These are phyloP conservation scores for Nepenthes gracilis DNA, from an alignment of 148 eudicot species.

Conservation along the genomic window DNA sequence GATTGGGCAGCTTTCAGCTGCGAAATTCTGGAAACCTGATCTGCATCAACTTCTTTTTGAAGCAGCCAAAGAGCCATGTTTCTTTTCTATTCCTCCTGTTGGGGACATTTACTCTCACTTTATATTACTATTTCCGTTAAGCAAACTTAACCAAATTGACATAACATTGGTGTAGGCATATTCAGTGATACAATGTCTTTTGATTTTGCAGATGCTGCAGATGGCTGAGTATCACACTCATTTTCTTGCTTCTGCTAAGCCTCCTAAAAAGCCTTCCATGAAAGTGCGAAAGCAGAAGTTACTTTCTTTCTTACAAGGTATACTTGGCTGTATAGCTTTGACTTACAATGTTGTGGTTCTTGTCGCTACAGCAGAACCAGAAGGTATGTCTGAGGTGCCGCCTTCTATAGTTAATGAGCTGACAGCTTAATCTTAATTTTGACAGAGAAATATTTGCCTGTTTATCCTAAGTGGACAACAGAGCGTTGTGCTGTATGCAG, in stretches of 20 bases:
- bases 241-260: slow-evolving; percentile 50
- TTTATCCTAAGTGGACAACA: slow-evolving; percentile 92
- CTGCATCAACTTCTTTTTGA: too few species aligned
- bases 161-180: background rate
- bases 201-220: slow-evolving; percentile 73
- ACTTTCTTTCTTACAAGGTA: slow-evolving; percentile 86
- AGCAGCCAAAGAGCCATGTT: too few species aligned
- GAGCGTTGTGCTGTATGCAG: slow-evolving; percentile 99
- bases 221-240: slow-evolving; percentile 84
- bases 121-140: too few species aligned
- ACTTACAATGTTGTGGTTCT: background rate
- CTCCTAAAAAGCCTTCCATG: slow-evolving; percentile 71
- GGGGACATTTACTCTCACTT: too few species aligned
- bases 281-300: slow-evolving; percentile 86
- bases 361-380: too few species aligned
- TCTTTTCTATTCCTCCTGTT: too few species aligned
- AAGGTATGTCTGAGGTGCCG: too few species aligned
- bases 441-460: slow-evolving; percentile 87
- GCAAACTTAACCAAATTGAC: too few species aligned
- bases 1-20: too few species aligned
- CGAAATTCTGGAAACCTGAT: too few species aligned
- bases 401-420: slow-evolving; percentile 1
- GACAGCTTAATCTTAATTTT: slow-evolving; percentile 8
- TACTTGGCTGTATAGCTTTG: slow-evolving; percentile 4
- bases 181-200: slow-evolving; percentile 7